These are phyloP conservation scores for Aspergillus sclerotialis DNA, from an alignment of 2,329 filamentous ascomycete genomes.

Conservation along the genomic window DNA sequence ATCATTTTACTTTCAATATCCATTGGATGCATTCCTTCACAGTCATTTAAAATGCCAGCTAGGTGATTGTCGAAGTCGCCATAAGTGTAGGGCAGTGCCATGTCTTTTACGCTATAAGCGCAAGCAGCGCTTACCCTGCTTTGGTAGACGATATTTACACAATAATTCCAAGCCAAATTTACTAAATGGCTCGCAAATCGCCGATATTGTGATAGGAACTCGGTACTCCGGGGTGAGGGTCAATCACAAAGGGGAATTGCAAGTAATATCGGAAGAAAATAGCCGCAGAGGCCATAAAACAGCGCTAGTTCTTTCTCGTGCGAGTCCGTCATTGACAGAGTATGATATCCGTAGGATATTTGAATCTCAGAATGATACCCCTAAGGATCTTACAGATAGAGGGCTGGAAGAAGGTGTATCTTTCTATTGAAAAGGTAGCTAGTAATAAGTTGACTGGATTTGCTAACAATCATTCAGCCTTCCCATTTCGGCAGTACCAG, in stretches of 20 bases:
- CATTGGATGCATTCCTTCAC: no score
- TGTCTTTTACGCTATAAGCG: neutral
- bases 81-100: neutral
- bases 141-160: neutral
- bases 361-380: neutral
- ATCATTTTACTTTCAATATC: neutral
- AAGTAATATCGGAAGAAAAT: constrained; percentile 6
- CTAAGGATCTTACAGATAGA: no score
- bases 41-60: no score
- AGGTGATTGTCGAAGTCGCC: no score
- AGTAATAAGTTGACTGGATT: no score
- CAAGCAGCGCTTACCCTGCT: neutral
- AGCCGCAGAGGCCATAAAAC: constrained; percentile 12
- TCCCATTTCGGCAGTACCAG: no score
- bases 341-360: constrained; percentile 9
- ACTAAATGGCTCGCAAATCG: neutral
- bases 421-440: no score
- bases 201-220: neutral
- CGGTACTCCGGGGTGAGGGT: neutral
- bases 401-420: no score
- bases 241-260: neutral
- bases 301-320: constrained; percentile 10
- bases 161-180: neutral
- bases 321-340: constrained; percentile 10
- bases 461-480: no score